Percentiles rank a stretch among this genome's conserved stretches.
phyloP scores from a whole-genome alignment of 2,329 filamentous ascomycete species.

The Didymella glomerata region DNA sequence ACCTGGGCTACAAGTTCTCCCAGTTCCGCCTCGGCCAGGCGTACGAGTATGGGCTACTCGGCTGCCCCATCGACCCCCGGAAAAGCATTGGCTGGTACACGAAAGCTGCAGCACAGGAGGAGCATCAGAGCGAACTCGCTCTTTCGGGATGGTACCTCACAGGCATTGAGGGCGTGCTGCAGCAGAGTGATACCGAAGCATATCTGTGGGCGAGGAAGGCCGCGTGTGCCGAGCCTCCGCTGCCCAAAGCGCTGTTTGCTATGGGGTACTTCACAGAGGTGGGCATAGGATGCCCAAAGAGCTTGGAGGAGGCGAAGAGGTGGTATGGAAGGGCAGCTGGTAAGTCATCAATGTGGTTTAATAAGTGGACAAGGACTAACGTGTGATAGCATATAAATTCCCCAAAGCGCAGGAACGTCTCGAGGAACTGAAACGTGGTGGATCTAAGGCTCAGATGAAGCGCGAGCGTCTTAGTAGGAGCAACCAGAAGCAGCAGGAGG shows the following conservation, averaged over 20 bases:
- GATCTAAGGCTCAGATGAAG: constrained; percentile 75
- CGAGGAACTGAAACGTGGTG: constrained; percentile 86
- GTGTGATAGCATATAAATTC: constrained; percentile 81
- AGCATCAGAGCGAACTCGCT: constrained; percentile 84
- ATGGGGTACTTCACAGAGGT: constrained; percentile 98
- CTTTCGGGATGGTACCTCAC: constrained; percentile 82
- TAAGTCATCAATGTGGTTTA: constrained; percentile 61
- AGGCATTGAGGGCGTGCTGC: constrained; percentile 83
- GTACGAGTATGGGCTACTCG: constrained; percentile 88
- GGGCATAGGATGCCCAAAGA: constrained; percentile 85
- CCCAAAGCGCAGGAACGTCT: constrained; percentile 91
- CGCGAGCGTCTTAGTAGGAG: constrained; percentile 83
- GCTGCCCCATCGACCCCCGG: constrained; percentile 81
- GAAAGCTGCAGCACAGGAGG: constrained; percentile 86
- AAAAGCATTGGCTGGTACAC: constrained; percentile 95
- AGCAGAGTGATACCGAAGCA: constrained; percentile 93
- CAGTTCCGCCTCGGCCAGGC: constrained; percentile 89
- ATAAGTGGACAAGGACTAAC: constrained; percentile 22
- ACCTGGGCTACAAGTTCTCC: constrained; percentile 92
- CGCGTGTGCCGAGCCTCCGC: constrained; percentile 74
- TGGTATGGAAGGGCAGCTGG: constrained; percentile 98
- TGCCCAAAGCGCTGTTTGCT: constrained; percentile 95
- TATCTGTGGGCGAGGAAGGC: constrained; percentile 98
- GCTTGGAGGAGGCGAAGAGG: constrained; percentile 92
- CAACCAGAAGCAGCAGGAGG: constrained; percentile 84